These are phyloP conservation scores for Pseudozyma tsukubaensis DNA, from an alignment of 1,284 basidiomycete genomes.

Conservation along the genomic window DNA sequence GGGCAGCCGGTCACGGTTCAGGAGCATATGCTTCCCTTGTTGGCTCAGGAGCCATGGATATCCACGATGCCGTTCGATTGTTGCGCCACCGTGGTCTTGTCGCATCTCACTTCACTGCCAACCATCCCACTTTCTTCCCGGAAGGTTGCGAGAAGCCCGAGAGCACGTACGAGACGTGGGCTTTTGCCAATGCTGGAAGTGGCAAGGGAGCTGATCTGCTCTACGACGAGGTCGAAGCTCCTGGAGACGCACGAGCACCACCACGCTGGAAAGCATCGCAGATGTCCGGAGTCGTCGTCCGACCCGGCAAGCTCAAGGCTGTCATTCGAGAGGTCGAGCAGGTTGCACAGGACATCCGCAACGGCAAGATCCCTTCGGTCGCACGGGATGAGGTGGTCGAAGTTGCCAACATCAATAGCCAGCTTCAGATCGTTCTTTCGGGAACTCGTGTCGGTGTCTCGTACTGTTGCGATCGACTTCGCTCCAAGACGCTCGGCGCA, in stretches of 20 bases:
- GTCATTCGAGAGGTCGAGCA: constrained; percentile 53
- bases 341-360: constrained; percentile 53
- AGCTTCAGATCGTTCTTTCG: constrained; percentile 64
- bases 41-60: constrained; percentile 52
- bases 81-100: constrained; percentile 63
- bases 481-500: constrained; percentile 59
- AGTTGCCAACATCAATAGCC: constrained; percentile 65
- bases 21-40: constrained; percentile 64
- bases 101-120: constrained; percentile 48
- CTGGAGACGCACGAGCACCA: constrained; percentile 7
- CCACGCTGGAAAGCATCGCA: constrained; percentile 62
- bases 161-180: constrained; percentile 67
- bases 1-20: constrained; percentile 64
- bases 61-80: constrained; percentile 60
- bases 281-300: constrained; percentile 63
- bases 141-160: constrained; percentile 59
- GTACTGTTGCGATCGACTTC: constrained; percentile 63
- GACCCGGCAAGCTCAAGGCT: constrained; percentile 58
- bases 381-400: constrained; percentile 65
- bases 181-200: constrained; percentile 64
- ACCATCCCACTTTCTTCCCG: constrained; percentile 63
- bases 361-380: constrained; percentile 53
- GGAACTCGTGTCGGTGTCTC: constrained; percentile 64
- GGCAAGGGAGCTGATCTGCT: constrained; percentile 59
- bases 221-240: constrained; percentile 21